A percentile compares a stretch with the other conserved stretches of the same genome.
Conservation (phyloP, 163 green algal genomes). For the Coccomyxa subellipsoidea region DNA sequence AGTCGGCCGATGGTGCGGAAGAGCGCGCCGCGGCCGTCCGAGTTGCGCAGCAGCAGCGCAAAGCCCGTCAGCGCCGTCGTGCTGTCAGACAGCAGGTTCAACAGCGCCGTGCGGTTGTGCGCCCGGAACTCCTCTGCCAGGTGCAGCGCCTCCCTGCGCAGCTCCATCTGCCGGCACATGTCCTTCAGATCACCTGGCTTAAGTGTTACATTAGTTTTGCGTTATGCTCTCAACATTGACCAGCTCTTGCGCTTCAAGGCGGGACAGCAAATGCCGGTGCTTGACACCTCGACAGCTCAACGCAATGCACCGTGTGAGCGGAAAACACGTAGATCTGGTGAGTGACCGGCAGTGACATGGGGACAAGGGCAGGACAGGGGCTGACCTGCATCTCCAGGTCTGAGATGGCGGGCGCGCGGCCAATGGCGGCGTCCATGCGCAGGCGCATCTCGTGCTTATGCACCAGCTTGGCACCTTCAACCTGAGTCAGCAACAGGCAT, state of each 20-base stretch:
- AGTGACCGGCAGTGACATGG: background rate
- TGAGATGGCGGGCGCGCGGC: constrained; percentile 60
- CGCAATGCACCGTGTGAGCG: too few species aligned
- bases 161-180: constrained; percentile 29
- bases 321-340: too few species aligned
- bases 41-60: constrained; percentile 46
- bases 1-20: constrained; percentile 71
- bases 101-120: constrained; percentile 61
- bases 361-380: background rate
- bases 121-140: constrained; percentile 65
- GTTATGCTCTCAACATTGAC: too few species aligned
- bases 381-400: constrained; percentile 50
- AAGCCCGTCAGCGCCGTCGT: constrained; percentile 60
- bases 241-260: too few species aligned
- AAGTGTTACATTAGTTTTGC: too few species aligned
- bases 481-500: background rate
- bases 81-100: constrained; percentile 73
- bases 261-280: too few species aligned
- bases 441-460: constrained; percentile 72
- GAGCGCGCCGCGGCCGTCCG: constrained; percentile 48
- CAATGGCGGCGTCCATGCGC: constrained; percentile 78
- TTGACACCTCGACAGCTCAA: too few species aligned
- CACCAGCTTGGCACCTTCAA: constrained; percentile 57
- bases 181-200: too few species aligned
- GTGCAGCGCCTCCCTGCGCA: constrained; percentile 52